Evolutionary conservation across 2,329 filamentous ascomycete genomes (phyloP).

Genomic region (Sclerotinia trifoliorum): DNA sequence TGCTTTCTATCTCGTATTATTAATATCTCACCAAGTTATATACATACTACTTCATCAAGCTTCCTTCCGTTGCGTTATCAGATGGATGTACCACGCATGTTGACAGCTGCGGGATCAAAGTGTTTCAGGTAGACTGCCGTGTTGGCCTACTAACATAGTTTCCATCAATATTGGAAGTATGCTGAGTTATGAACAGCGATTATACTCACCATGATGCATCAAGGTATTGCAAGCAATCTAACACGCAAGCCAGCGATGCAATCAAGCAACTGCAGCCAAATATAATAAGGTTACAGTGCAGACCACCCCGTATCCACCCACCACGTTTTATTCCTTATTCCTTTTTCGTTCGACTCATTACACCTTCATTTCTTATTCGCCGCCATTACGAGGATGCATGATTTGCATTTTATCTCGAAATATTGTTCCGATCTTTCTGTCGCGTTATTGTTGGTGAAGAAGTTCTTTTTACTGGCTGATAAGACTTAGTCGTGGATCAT

Average conservation of each 20-base stretch:
- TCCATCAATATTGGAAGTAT: not conserved
- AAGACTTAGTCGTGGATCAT: constrained; percentile 2
- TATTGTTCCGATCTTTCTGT: not conserved
- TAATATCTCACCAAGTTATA: not conserved
- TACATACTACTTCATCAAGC: not conserved
- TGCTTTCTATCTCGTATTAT: constrained; percentile 1
- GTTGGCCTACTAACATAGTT: not conserved
- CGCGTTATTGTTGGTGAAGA: not conserved
- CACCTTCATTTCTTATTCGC: constrained; percentile 6
- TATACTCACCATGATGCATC: not conserved
- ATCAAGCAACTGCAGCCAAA: constrained; percentile 11
- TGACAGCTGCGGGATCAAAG: not conserved
- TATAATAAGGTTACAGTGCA: constrained; percentile 16
- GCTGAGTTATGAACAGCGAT: not conserved
- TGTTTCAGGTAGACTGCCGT: not conserved
- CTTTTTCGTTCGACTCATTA: constrained; percentile 8
- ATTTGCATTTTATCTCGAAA: not conserved
- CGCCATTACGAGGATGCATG: constrained; percentile 17
- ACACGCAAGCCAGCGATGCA: not conserved
- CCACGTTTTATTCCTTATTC: constrained; percentile 17
- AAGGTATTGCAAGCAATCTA: not conserved
- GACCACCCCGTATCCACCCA: not conserved
- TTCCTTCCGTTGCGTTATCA: not conserved
- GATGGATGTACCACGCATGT: not conserved
- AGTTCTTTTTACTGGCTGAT: not conserved